Evolutionary conservation across 23 red algal species (phyloP).

Genomic region (Chondrus crispus): DNA sequence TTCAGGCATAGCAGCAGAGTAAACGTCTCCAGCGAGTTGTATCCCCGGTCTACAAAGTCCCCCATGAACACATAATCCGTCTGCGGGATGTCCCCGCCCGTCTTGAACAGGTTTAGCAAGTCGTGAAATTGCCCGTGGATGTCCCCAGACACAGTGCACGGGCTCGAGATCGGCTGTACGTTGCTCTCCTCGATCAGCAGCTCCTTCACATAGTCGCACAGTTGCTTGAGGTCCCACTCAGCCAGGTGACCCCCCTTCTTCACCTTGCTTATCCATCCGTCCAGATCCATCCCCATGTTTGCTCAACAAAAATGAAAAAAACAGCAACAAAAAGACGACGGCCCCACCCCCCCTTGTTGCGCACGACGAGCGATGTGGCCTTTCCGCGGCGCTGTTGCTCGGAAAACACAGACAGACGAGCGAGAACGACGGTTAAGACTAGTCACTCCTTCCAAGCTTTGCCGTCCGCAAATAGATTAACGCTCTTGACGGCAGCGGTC

Average conservation of each 20-base stretch:
- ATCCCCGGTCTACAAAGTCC: slow-evolving; percentile 99
- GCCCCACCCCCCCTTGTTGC: too few relatives aligned
- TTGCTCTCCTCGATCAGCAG: slow-evolving; percentile 99
- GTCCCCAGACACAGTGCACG: slow-evolving; percentile 94
- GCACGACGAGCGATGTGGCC: too few relatives aligned
- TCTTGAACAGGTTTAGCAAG: slow-evolving; percentile 93
- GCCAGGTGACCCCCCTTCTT: slow-evolving; percentile 76
- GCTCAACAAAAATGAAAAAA: not conserved
- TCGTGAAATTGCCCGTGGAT: slow-evolving; percentile 99
- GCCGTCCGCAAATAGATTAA: too few relatives aligned
- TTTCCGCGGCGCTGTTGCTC: too few relatives aligned
- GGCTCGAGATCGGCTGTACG: slow-evolving; percentile 89
- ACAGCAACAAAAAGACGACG: too few relatives aligned
- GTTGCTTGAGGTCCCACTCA: slow-evolving; percentile 95
- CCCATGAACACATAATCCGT: slow-evolving; percentile 99
- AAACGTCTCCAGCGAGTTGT: slow-evolving; percentile 96
- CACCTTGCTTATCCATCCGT: slow-evolving; percentile 91
- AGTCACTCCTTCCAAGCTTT: too few relatives aligned
- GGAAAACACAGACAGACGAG: too few relatives aligned
- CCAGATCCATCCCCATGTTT: slow-evolving; percentile 90
- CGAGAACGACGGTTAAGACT: too few relatives aligned
- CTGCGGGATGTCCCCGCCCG: slow-evolving; percentile 89
- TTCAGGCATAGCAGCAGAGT: slow-evolving; percentile 97
- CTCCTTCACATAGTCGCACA: slow-evolving; percentile 99
- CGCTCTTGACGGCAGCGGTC: too few relatives aligned